A percentile compares a stretch with the other conserved stretches of the same genome.
Evolutionary conservation across 345 rosid species (phyloP).

Genomic region (Hibiscus syriacus): DNA sequence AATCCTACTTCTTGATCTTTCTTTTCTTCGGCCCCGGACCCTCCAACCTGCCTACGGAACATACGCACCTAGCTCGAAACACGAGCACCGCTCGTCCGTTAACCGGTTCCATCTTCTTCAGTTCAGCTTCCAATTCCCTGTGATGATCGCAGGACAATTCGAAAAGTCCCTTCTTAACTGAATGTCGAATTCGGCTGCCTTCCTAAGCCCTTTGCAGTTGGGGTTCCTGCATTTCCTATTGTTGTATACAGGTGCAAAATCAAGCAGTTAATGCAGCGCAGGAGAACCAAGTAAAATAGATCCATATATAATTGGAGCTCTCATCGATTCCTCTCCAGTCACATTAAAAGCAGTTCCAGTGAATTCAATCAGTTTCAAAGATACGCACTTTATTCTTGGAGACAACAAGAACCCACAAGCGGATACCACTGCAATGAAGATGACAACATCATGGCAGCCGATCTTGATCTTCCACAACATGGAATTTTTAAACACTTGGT

Average conservation of each 20-base stretch:
- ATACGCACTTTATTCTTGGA: not conserved
- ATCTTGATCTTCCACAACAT: constrained; percentile 51
- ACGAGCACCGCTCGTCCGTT: constrained; percentile 69
- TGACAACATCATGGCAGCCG: constrained; percentile 60
- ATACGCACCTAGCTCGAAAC: constrained; percentile 63
- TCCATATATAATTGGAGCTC: not conserved
- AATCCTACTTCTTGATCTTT: constrained; percentile 69
- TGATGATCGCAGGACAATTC: constrained; percentile 70
- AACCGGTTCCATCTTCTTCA: constrained; percentile 77
- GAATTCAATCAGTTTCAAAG: not conserved
- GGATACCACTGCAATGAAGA: constrained; percentile 1
- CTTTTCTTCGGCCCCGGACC: constrained; percentile 81
- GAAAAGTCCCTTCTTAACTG: constrained; percentile 21
- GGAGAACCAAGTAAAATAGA: not conserved
- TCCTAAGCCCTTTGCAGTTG: not conserved
- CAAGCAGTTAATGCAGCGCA: not conserved
- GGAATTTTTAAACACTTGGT: constrained; percentile 31
- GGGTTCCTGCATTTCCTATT: not conserved
- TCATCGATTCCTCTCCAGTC: not conserved
- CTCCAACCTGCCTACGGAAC: constrained; percentile 80
- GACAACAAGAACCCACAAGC: not conserved
- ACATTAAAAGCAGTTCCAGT: not conserved
- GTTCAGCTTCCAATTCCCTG: constrained; percentile 59
- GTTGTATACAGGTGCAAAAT: not conserved
- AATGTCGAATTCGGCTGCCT: too few relatives aligned